Percentiles rank a stretch among this genome's conserved stretches.
phyloP scores from a whole-genome alignment of 176 grass and related monocot species.

The Miscanthus lutarioriparius region DNA sequence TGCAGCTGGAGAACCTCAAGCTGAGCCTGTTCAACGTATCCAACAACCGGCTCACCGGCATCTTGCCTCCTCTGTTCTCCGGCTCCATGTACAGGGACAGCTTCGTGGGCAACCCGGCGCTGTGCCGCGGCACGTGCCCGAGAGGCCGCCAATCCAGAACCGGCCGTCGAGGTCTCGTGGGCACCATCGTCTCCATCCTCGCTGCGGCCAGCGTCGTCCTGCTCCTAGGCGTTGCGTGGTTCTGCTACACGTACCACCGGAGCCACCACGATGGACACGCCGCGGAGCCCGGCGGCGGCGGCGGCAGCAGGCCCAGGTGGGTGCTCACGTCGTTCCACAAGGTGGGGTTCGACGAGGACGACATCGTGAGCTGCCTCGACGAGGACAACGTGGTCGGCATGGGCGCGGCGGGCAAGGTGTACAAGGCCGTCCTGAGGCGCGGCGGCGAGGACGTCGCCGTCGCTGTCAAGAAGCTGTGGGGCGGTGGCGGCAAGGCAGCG shows the following conservation, averaged over 20 bases:
- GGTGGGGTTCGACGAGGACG: slow-evolving; percentile 50
- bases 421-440: slow-evolving; percentile 43
- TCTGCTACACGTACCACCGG: slow-evolving; percentile 30
- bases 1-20: slow-evolving; percentile 67
- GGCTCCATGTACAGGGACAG: slow-evolving; percentile 42
- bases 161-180: background rate
- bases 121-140: slow-evolving; percentile 42
- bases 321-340: slow-evolving; percentile 60
- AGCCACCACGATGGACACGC: background rate
- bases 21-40: slow-evolving; percentile 75
- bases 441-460: slow-evolving; percentile 26
- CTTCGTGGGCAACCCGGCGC: slow-evolving; percentile 68
- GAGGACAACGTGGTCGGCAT: slow-evolving; percentile 62
- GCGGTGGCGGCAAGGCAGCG: background rate
- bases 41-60: slow-evolving; percentile 63
- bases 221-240: slow-evolving; percentile 38
- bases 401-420: slow-evolving; percentile 66
- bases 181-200: slow-evolving; percentile 22
- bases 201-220: slow-evolving; percentile 23
- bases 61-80: slow-evolving; percentile 55
- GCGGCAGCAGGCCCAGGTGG: slow-evolving; percentile 40
- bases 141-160: background rate
- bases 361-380: slow-evolving; percentile 52
- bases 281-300: background rate
- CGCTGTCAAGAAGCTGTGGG: slow-evolving; percentile 62